Percentiles rank a stretch among this genome's conserved stretches.
Conservation (phyloP, 805 yeast species). For the Ogataea wickerhamii region DNA sequence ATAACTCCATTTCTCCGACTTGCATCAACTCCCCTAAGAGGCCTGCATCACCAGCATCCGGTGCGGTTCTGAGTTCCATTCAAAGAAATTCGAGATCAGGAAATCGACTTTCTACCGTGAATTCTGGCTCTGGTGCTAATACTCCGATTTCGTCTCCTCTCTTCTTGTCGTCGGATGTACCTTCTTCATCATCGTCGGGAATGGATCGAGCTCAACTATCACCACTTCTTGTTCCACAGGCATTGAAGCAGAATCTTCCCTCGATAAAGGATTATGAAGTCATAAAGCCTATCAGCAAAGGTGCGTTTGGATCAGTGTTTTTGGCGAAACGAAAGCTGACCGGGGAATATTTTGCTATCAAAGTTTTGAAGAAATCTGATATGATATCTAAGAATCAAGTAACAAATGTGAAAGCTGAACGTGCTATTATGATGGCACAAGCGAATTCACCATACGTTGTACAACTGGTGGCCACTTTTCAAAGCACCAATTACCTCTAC, state of each 20-base stretch:
- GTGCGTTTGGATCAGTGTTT: slow-evolving; percentile 96
- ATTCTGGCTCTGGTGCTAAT: slow-evolving; percentile 22
- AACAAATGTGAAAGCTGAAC: slow-evolving; percentile 86
- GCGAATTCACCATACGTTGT: slow-evolving; percentile 92
- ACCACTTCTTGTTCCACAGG: slow-evolving; percentile 69
- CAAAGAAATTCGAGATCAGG: slow-evolving; percentile 45
- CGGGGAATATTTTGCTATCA: slow-evolving; percentile 94
- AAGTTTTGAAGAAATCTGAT: slow-evolving; percentile 85
- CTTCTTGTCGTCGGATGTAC: slow-evolving; percentile 44
- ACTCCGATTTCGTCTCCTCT: slow-evolving; percentile 61
- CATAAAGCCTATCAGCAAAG: slow-evolving; percentile 89
- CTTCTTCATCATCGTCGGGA: slow-evolving; percentile 21
- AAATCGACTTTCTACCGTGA: slow-evolving; percentile 10
- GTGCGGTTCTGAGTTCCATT: slow-evolving; percentile 57
- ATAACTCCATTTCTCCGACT: slow-evolving; percentile 19
- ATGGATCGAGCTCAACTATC: slow-evolving; percentile 65
- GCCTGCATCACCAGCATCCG: slow-evolving; percentile 52
- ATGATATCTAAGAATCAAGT: slow-evolving; percentile 98
- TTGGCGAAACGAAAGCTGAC: slow-evolving; percentile 78
- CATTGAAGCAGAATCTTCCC: slow-evolving; percentile 54
- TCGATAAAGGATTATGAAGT: slow-evolving; percentile 86
- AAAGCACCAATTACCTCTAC: slow-evolving; percentile 79
- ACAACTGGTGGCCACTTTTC: slow-evolving; percentile 81
- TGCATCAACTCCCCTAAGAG: slow-evolving; percentile 48
- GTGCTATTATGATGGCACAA: slow-evolving; percentile 98